Conservation (phyloP, 2,329 filamentous ascomycete species). For the Neonectria ditissima region DNA sequence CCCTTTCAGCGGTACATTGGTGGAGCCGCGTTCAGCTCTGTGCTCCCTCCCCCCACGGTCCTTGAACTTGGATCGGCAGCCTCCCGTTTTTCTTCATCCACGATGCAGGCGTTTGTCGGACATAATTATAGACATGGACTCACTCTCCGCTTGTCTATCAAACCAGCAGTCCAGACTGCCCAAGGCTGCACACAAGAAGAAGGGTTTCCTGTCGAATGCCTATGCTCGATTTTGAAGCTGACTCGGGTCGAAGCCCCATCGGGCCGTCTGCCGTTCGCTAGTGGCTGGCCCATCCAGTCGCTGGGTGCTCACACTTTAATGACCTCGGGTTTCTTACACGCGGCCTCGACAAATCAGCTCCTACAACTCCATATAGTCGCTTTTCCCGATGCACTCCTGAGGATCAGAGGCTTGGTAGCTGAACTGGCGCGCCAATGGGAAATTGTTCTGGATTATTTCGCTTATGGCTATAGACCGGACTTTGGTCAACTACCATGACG, state of each 20-base stretch:
- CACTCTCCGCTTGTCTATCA: neutral
- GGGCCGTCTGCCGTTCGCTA: conserved; percentile 14
- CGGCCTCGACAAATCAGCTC: neutral
- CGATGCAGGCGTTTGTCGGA: neutral
- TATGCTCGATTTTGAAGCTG: conserved; percentile 7
- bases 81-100: neutral
- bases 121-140: neutral
- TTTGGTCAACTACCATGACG: conserved; percentile 3
- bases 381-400: neutral
- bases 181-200: neutral
- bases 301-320: conserved; percentile 11
- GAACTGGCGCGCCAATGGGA: neutral
- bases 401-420: neutral
- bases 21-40: conserved; percentile 17
- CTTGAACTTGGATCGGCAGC: conserved; percentile 11
- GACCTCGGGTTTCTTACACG: neutral
- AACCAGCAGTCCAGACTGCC: neutral
- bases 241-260: conserved; percentile 13
- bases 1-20: neutral
- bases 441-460: neutral
- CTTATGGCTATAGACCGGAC: conserved; percentile 7
- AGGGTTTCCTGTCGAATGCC: neutral
- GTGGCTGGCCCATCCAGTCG: conserved; percentile 16
- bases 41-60: conserved; percentile 11
- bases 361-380: neutral